Base-by-base conservation (phyloP, 2,329 filamentous ascomycete species). In the Dactylellina drechsleri region DNA sequence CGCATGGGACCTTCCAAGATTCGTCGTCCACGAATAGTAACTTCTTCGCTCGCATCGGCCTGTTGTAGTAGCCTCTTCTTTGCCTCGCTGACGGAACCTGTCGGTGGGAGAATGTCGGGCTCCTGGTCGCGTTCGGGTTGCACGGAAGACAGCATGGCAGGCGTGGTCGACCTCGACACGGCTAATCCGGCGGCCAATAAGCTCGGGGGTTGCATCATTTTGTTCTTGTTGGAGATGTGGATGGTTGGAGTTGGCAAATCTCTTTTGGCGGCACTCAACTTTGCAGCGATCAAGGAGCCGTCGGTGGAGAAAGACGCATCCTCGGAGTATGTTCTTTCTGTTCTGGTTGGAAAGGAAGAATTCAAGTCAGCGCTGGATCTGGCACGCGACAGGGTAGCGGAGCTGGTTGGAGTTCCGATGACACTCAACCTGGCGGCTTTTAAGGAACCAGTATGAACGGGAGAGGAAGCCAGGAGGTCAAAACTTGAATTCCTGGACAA, bases 51-150 rank as follows among this genome's bases (percentile, higher is more conserved):
- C 10, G 41, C 57, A 45, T 66, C 70, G 13, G 31, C 40, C 16
- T 74, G 70, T 31, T 74, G 70, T 40, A 74, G 16, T 1, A 74
- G 41, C 18, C 52, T 18, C 52, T 64, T 74, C 52, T 64, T 74
- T 28, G 70, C 70, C 31, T 74, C 62, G 52, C 57, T 74, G 52
- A 74, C 56, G 20, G 70, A 67, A 18, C 70, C 70, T 23, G 70
- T 28, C 7, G 70, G 62, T 26, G 70, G 70, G 2, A 74, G 70
- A 41, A 74, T 67, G 16, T 74, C 70, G 7, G 70, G 70, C 36
- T 74, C 70, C 62, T 74, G 70, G 18, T 74, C 70, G 31, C 70
- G 70, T 40, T 74, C 70, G 16, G 70, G 70, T 54, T 67, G 70
- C 10, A 18, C 10, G 31, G 26, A 47, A n/a, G 43, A 41, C 41